Evolutionary conservation across 2,329 filamentous ascomycete genomes (phyloP).

Genomic region (Zarea fungicola): DNA sequence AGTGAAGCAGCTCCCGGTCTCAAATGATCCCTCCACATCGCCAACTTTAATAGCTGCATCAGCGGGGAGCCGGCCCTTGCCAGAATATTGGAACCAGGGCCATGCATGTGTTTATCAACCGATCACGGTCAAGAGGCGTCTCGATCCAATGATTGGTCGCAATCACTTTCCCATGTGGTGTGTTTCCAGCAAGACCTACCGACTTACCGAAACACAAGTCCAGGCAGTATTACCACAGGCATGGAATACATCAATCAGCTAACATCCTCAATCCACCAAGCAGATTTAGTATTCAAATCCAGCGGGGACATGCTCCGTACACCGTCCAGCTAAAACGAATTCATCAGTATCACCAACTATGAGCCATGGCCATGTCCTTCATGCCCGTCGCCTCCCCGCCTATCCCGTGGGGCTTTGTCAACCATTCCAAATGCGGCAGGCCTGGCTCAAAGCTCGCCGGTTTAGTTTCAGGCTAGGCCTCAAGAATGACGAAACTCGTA

Average conservation of each 20-base stretch:
- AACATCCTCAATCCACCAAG: too few relatives aligned
- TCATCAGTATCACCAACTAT: not conserved
- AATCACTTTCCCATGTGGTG: too few relatives aligned
- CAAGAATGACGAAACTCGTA: slow-evolving; percentile 15
- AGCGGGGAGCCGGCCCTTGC: not conserved
- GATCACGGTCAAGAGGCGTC: slow-evolving; percentile 7
- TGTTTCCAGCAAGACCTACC: too few relatives aligned
- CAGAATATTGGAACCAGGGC: slow-evolving; percentile 3
- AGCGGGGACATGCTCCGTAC: too few relatives aligned
- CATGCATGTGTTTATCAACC: slow-evolving; percentile 1
- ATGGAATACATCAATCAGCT: too few relatives aligned
- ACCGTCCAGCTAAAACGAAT: too few relatives aligned
- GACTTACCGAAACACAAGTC: too few relatives aligned
- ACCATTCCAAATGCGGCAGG: slow-evolving; percentile 19
- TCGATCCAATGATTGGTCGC: slow-evolving; percentile 6
- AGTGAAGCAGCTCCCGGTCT: too few relatives aligned
- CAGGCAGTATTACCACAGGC: too few relatives aligned
- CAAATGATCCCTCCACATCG: too few relatives aligned
- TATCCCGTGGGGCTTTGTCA: slow-evolving; percentile 1
- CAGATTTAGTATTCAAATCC: too few relatives aligned
- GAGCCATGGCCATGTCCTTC: not conserved
- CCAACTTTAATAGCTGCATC: not conserved
- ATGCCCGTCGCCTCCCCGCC: not conserved
- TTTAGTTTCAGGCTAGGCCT: slow-evolving; percentile 13
- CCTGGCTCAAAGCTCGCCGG: slow-evolving; percentile 7